phyloP scores from a whole-genome alignment of 805 yeast genomes.

The Candida schatavii region DNA sequence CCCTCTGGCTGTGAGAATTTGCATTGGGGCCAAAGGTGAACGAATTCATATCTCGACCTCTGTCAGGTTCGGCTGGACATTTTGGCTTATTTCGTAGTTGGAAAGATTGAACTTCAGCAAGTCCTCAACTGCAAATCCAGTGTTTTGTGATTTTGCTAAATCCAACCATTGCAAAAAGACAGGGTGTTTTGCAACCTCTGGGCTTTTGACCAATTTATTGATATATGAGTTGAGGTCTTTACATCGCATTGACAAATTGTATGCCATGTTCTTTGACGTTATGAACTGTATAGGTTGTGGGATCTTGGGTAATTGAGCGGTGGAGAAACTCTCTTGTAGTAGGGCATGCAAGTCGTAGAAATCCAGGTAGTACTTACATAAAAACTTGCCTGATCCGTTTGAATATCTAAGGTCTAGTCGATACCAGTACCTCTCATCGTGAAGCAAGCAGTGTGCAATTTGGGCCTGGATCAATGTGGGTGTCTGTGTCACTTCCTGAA shows the following conservation, averaged over 20 bases:
- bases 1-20: too few species aligned
- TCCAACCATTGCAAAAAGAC: constrained; percentile 30
- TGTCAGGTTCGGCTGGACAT: constrained; percentile 13
- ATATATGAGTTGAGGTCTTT: constrained; percentile 41
- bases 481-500: constrained; percentile 15
- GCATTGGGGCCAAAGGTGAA: too few species aligned
- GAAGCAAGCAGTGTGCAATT: constrained; percentile 15
- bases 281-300: constrained; percentile 48
- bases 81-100: constrained; percentile 21
- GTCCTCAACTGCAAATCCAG: constrained; percentile 3
- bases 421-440: constrained; percentile 50
- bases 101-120: constrained; percentile 7
- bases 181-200: constrained; percentile 4
- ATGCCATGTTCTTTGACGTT: constrained; percentile 13
- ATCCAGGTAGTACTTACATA: constrained; percentile 51
- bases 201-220: constrained; percentile 26
- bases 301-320: constrained; percentile 32
- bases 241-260: constrained; percentile 31
- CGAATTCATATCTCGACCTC: background rate
- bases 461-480: background rate
- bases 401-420: constrained; percentile 40
- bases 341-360: constrained; percentile 45
- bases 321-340: constrained; percentile 19
- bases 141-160: background rate
- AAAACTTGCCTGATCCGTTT: constrained; percentile 33